These are phyloP conservation scores for Plasmodium vivax DNA, from an alignment of 169 alveolate genomes.

Conservation along the genomic window DNA sequence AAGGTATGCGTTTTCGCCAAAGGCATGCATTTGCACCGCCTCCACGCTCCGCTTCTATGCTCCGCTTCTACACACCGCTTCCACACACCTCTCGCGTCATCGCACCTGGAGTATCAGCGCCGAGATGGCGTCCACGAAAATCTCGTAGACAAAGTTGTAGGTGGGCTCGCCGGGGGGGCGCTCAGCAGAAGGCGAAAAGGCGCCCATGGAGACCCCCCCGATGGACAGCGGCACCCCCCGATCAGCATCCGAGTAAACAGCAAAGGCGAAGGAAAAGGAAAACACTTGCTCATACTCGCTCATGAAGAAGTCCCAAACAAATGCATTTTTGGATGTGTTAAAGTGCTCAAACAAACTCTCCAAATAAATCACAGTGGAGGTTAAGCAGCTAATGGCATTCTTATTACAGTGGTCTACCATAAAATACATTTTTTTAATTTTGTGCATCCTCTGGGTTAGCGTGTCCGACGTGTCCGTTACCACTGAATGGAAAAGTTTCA, in stretches of 20 bases:
- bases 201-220: conserved; percentile 48
- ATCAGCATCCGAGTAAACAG: conserved; percentile 6
- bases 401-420: conserved; percentile 17
- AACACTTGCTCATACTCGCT: conserved; percentile 17
- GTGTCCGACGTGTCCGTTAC: background rate
- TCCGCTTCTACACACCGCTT: too few species aligned
- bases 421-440: conserved; percentile 35
- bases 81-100: too few species aligned
- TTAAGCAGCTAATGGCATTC: conserved; percentile 9
- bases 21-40: too few species aligned
- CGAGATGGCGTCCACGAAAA: conserved; percentile 48
- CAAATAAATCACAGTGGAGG: conserved; percentile 22
- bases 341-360: conserved; percentile 33
- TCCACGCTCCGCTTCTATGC: too few species aligned
- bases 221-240: background rate
- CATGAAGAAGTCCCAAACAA: conserved; percentile 55
- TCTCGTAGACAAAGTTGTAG: conserved; percentile 33
- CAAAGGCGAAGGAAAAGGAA: conserved; percentile 28
- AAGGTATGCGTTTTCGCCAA: too few species aligned
- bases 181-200: background rate
- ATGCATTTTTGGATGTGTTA: conserved; percentile 20
- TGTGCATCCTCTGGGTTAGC: conserved; percentile 9
- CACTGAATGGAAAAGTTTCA: conserved; percentile 12
- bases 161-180: background rate
- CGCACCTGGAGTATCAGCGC: conserved; percentile 32